Conservation (phyloP, 768 basidiomycete species). For the Filobasidium floriforme region DNA sequence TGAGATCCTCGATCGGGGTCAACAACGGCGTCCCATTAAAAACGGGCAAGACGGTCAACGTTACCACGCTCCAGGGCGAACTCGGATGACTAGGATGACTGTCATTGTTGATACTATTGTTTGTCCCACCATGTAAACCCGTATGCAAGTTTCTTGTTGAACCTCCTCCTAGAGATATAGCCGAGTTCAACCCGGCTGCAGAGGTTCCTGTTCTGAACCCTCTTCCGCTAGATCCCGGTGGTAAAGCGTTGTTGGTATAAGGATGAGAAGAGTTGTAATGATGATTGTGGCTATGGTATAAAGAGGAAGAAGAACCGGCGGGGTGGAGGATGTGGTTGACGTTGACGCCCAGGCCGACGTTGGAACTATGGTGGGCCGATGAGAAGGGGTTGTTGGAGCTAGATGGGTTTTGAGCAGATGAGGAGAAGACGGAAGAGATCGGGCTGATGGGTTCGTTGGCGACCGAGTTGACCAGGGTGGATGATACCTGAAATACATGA, state of each 20-base stretch:
- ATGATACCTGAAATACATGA: conserved; percentile 3
- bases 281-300: not conserved
- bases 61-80: conserved; percentile 70
- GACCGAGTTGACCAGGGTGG: not conserved
- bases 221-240: not conserved
- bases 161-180: conserved; percentile 10
- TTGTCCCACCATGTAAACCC: conserved; percentile 12
- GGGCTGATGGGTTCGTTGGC: conserved; percentile 28
- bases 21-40: conserved; percentile 85
- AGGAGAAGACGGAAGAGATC: conserved; percentile 34
- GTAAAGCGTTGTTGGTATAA: not conserved
- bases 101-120: conserved; percentile 25
- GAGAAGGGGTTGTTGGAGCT: conserved; percentile 9
- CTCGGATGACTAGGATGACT: conserved; percentile 36
- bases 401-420: conserved; percentile 31
- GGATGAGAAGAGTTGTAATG: not conserved
- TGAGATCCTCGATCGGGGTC: conserved; percentile 84
- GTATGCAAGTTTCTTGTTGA: conserved; percentile 15
- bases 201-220: not conserved
- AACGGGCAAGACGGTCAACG: conserved; percentile 78
- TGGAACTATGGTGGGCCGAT: not conserved
- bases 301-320: not conserved
- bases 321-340: not conserved
- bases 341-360: not conserved
- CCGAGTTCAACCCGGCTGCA: not conserved